Base-by-base conservation (phyloP, 345 rosid genomes). In the Salix brachista region DNA sequence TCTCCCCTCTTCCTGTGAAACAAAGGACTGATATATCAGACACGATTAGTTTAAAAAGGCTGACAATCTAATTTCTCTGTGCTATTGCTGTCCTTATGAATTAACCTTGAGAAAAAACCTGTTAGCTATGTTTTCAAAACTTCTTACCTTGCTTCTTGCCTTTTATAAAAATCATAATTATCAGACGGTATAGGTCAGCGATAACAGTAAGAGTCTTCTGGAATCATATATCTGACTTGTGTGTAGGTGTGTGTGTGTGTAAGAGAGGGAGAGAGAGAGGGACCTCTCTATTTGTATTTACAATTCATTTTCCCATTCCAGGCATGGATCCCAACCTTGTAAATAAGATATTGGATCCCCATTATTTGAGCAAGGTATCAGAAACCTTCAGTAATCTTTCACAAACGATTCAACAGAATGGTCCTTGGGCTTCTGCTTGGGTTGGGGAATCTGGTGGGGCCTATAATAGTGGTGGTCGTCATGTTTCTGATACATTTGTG, bases 401-500 rank as follows among this genome's bases (percentile, higher is more conserved):
- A 56, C 85, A 86, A 39, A 87, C 91, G 14, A 84, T 96, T 70
- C 77, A 79, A 58, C 85, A 81, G 76, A 78, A 87, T 41, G 98
- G 99, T 75, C 88, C 93, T 13, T 93, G 98, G 97, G 86, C 99
- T 72, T 90, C 92, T 86, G 89, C 97, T 54, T 96, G 99, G 99
- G 97, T 96, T 75, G 99, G 99, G 76, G 99, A 96, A 79, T 89
- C 99, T 73, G 99, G 99, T 73, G 98, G 99, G 56, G 98, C 99
- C 71, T 96, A 85, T 79, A 96, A 96, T 81, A 96, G 98, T 65
- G 99, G 99, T 18, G 99, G 98, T 26, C 89, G 79, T 80, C 83
- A 80, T 65, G 91, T 96, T 60, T 96, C 99, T 61, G 85, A 96
- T 78, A 89, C 97, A 68, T 96, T 93, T 82, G 80, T 96, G 37